Base-by-base conservation (phyloP, 768 basidiomycete species). In the Amylocystis lapponica region DNA sequence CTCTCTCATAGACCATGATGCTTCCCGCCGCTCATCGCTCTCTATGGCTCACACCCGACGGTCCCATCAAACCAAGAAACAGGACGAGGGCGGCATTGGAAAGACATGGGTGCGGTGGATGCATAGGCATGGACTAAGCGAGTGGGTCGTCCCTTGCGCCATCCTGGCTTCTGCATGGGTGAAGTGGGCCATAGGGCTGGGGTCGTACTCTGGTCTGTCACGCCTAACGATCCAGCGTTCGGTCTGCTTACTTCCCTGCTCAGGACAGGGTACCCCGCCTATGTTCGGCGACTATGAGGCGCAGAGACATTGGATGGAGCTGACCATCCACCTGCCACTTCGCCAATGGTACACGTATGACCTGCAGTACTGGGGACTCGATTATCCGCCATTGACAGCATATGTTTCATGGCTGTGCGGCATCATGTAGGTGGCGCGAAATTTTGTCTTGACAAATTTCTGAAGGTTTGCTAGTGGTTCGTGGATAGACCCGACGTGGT, bases 241-340 rank as follows among this genome's bases (percentile, higher is more conserved):
- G 39, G 23, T 32, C 20, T 33, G 39, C 30, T 54, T 32, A 54
- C 35, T 11, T n/a, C 9, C 12, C 27, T 43, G 19, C 49, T 25
- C 48, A 89, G 90, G 91, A 5, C 60, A 76, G 50, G 69, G 60
- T 23, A 76, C 78, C 3, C 86, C 91, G 0, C 90, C 89, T 0
- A 83, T 92, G 81, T 89, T 75, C 50, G 92, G 92, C 3, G 92
- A 95, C 64, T 95, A 88, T 53, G 92, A 95, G 60, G 92, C 92
- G 0, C 92, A 94, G 56, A 70, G 92, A 41, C 92, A 94, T 63
- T 95, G 92, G 92, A 89, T 95, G 87, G 92, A 94, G 54, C 59
- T 95, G 29, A 90, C 88, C 3, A 62, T 81, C 20, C 85, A 93
- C 57, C 67, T 91, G 1, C 87, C 92, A 0, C 54, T 78, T 16